Evolutionary conservation across 1,284 basidiomycete species (phyloP).

Genomic region (Cryptococcus wingfieldii): DNA sequence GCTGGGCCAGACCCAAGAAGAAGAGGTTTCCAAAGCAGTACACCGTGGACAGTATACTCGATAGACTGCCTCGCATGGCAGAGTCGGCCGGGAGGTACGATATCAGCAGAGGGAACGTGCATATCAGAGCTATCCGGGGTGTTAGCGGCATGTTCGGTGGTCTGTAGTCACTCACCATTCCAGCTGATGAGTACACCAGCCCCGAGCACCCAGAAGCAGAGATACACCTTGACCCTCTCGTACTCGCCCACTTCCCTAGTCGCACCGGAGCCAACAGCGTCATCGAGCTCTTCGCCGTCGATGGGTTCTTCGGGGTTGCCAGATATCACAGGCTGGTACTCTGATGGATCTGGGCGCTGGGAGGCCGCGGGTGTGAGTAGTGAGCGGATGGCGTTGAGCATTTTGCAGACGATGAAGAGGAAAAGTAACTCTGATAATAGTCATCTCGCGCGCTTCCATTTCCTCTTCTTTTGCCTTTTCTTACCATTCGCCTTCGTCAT

Average conservation of each 20-base stretch:
- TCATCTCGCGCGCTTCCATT: not conserved
- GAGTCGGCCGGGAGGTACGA: conserved; percentile 33
- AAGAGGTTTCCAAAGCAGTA: conserved; percentile 47
- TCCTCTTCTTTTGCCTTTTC: not conserved
- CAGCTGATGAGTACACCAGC: conserved; percentile 46
- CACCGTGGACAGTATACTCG: conserved; percentile 39
- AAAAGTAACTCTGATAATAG: not conserved
- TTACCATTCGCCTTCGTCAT: not conserved
- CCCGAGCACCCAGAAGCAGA: conserved; percentile 45
- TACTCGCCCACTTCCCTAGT: not conserved
- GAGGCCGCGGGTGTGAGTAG: not conserved
- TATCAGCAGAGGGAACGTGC: conserved; percentile 41
- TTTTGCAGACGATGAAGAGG: not conserved
- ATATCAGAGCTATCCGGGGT: conserved; percentile 39
- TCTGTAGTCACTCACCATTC: conserved; percentile 39
- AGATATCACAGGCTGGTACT: not conserved
- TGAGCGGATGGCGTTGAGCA: not conserved
- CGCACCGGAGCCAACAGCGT: not conserved
- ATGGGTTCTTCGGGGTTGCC: not conserved
- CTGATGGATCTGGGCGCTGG: not conserved
- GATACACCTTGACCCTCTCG: conserved; percentile 21
- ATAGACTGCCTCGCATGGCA: conserved; percentile 25
- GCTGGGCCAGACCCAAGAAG: conserved; percentile 46
- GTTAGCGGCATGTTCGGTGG: not conserved
- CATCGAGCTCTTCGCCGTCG: not conserved